Evolutionary conservation across 371 early-diverging fungal genomes (phyloP), one percentile per base, ranked within the genome.

Genomic region (Mortierella sp.): DNA sequence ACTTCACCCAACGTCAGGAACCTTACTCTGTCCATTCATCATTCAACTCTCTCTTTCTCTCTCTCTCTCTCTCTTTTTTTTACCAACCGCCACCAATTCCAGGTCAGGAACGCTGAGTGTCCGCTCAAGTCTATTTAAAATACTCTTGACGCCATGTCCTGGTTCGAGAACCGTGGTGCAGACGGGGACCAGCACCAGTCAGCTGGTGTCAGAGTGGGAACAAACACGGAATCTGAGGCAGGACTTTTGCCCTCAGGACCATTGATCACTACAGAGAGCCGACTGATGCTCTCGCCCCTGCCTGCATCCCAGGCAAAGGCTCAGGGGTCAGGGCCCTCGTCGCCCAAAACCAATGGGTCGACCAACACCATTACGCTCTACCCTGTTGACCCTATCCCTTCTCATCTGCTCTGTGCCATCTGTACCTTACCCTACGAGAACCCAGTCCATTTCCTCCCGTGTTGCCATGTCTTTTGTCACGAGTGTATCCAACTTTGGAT

Each of bases 381-480:
- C 50, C 79, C 79, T 1, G 48, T 73, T 21, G 73, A 72, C 7
- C 28, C 79, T 18, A 73, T 79, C 6, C 79, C 79, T 26, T 68
- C 73, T 4, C 79, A 79, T 56, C 63, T 79, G 2, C 53, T 79
- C 21, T 90, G 91, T 50, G 81, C 88, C 0, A 87, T 90, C 58
- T 90, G 91, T 63, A 82, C 89, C 5, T 81, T 86, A 29, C 67
- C 73, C 4, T 88, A 83, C 23, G 70, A 72, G 15, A 86, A 88
- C 64, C 83, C 84, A 16, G 86, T 89, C 0, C 88, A 85, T 55
- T 71, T 88, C 50, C 70, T 85, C 25, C 87, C 88, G 0, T 90
- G 91, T 56, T 89, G 81, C 46, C 91, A 90, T 57, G 87, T 87
- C 16, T 90, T 86, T 64, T 90, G 91, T 48, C 86, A 87, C 62